Base-by-base conservation (phyloP, 129 eudicot species). In the Saposhnikovia divaricata region DNA sequence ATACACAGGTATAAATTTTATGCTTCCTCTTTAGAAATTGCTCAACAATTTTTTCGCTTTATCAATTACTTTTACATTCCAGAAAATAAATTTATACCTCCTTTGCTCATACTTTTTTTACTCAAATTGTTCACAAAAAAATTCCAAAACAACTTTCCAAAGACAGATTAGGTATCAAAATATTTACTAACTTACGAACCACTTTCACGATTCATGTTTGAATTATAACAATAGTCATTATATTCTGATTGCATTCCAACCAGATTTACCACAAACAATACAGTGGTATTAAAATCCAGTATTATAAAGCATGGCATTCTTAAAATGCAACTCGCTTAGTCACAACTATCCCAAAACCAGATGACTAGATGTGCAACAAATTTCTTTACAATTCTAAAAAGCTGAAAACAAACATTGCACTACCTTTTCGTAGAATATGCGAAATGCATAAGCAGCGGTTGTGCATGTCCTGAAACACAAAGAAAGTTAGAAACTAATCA, bases 341-440 rank as follows among this genome's bases (percentile, higher is more conserved):
- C 70, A 63, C 31, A 10, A n/a, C 14, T 63, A 14, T 25, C 38
- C 31, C 37, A 23, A 63, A 63, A 19, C 61, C 8, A 53, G 63
- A 19, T 53, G 31, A 63, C 5, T 3, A 25, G 70, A 63, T 4
- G 72, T 31, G 39, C 72, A 16, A 70, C 12, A 70, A 70, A 2
- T 31, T 31, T 18, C 11, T 28, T 40, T 57, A 55, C 14, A 28
- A 8, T n/a, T 45, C 18, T 12, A 53, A 53, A 75, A 71, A 44
- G 42, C 12, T 75, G 61, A 70, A 76, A 27, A 43, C 69, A 11
- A 4, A 28, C n/a, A 47, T 61, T 25, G 46, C 39, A 74, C 73
- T 82, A 90, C 98, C 98, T 94, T 94, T 83, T 94, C 98, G 79
- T 94, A 94, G 83, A 94, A 94, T 66, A 87, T 90, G 72, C 98